These are phyloP conservation scores for Primulina tabacum DNA, from an alignment of 257 asterid genomes.

Conservation along the genomic window DNA sequence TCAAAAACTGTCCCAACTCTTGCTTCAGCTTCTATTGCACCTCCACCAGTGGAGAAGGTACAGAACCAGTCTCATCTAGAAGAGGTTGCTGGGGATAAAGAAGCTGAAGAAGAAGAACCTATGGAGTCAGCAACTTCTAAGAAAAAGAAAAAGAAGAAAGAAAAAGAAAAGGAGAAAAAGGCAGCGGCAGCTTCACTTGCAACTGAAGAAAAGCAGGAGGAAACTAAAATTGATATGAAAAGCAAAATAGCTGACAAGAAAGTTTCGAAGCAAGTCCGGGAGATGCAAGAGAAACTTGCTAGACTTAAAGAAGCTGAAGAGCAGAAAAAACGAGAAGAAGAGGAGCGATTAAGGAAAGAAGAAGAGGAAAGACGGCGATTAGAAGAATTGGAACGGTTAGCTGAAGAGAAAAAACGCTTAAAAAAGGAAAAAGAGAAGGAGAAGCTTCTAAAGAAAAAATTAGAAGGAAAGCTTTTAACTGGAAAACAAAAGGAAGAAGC, in stretches of 20 bases:
- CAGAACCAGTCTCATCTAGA: conserved; percentile 49
- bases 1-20: conserved; percentile 36
- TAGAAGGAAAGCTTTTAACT: conserved; percentile 75
- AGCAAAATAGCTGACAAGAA: conserved; percentile 54
- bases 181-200: conserved; percentile 50
- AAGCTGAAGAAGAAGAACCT: conserved; percentile 61
- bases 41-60: conserved; percentile 39
- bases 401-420: conserved; percentile 79
- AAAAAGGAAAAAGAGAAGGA: conserved; percentile 91
- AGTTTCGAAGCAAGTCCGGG: conserved; percentile 73
- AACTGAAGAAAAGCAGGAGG: conserved; percentile 67
- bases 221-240: conserved; percentile 40
- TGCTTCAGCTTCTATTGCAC: conserved; percentile 28
- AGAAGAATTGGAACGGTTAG: conserved; percentile 72
- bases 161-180: conserved; percentile 65
- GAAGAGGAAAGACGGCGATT: conserved; percentile 73
- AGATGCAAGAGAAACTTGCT: conserved; percentile 88
- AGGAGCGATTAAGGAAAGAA: conserved; percentile 77
- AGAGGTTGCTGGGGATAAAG: conserved; percentile 57
- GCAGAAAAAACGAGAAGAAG: conserved; percentile 74
- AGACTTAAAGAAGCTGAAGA: conserved; percentile 74
- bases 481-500: conserved; percentile 93
- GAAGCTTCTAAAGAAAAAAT: conserved; percentile 74
- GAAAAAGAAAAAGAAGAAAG: conserved; percentile 91
- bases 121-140: conserved; percentile 61